Conservation (phyloP, 2,329 filamentous ascomycete species). For the Claviceps lovelessii region DNA sequence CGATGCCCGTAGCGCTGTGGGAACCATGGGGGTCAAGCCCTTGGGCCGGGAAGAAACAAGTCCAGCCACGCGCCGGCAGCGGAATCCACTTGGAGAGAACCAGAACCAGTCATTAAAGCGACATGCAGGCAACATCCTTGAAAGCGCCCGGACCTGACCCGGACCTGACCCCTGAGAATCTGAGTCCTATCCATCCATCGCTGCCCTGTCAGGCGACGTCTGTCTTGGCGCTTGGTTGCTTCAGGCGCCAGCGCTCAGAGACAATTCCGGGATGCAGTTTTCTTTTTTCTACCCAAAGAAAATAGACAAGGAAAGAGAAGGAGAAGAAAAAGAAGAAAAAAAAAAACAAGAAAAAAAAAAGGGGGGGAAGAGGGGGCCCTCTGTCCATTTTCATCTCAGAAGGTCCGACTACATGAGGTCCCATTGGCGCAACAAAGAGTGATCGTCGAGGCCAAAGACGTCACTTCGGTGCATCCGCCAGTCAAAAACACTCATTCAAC, state of each 20-base stretch:
- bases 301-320: background rate
- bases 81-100: background rate
- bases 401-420: background rate
- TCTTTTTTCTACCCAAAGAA: background rate
- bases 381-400: background rate
- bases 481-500: background rate
- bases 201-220: no score
- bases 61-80: background rate
- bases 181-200: no score
- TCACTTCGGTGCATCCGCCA: background rate
- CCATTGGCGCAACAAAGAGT: background rate
- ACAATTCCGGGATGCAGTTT: background rate
- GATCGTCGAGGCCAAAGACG: background rate
- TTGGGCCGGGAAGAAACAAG: background rate
- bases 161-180: background rate
- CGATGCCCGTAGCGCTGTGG: background rate
- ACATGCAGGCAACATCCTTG: background rate
- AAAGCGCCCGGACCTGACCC: conserved; percentile 2
- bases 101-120: background rate
- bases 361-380: no score
- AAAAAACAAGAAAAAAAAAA: no score
- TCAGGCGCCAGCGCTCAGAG: background rate
- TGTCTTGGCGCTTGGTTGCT: background rate
- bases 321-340: no score
- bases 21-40: background rate